Percentiles rank a stretch among this genome's conserved stretches.
Evolutionary conservation across 2,329 filamentous ascomycete species (phyloP).

Genomic region (Cercospora zeae-maydis): DNA sequence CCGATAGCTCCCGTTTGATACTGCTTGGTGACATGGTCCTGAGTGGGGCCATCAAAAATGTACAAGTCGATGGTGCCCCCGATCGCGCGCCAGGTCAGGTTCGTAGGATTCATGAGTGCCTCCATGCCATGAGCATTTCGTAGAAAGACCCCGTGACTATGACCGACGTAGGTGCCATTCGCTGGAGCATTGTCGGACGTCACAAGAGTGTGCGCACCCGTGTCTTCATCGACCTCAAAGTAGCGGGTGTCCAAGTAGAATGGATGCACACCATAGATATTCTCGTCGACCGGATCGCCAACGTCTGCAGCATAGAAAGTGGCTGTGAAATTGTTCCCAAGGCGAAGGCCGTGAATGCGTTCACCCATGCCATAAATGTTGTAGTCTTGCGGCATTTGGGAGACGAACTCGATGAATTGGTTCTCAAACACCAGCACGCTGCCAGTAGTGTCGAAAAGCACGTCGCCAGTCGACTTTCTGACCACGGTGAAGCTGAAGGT

Average conservation of each 20-base stretch:
- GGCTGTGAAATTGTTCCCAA: slow-evolving; percentile 70
- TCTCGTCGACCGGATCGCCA: slow-evolving; percentile 60
- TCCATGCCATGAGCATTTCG: slow-evolving; percentile 76
- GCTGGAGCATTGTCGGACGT: slow-evolving; percentile 52
- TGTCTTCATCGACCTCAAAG: slow-evolving; percentile 53
- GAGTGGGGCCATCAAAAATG: slow-evolving; percentile 70
- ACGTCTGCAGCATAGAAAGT: slow-evolving; percentile 67
- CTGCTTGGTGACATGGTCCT: slow-evolving; percentile 63
- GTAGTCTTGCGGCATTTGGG: slow-evolving; percentile 64
- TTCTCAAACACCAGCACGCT: slow-evolving; percentile 68
- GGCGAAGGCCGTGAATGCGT: slow-evolving; percentile 64
- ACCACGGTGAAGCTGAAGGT: slow-evolving; percentile 56
- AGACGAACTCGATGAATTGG: slow-evolving; percentile 72
- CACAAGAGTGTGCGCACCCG: slow-evolving; percentile 49
- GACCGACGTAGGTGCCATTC: slow-evolving; percentile 58
- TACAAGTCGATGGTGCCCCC: slow-evolving; percentile 77
- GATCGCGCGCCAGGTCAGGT: slow-evolving; percentile 69
- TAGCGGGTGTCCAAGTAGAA: slow-evolving; percentile 79
- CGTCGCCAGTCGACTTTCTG: slow-evolving; percentile 59
- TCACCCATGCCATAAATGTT: slow-evolving; percentile 72
- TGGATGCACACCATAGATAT: slow-evolving; percentile 73
- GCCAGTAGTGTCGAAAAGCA: slow-evolving; percentile 64
- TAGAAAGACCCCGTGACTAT: slow-evolving; percentile 72
- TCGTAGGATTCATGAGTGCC: slow-evolving; percentile 59
- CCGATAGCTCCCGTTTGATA: slow-evolving; percentile 67